Evolutionary conservation across 345 rosid species (phyloP), one percentile per base, ranked within the genome.

Genomic region (Sisymbrium altissimum): DNA sequence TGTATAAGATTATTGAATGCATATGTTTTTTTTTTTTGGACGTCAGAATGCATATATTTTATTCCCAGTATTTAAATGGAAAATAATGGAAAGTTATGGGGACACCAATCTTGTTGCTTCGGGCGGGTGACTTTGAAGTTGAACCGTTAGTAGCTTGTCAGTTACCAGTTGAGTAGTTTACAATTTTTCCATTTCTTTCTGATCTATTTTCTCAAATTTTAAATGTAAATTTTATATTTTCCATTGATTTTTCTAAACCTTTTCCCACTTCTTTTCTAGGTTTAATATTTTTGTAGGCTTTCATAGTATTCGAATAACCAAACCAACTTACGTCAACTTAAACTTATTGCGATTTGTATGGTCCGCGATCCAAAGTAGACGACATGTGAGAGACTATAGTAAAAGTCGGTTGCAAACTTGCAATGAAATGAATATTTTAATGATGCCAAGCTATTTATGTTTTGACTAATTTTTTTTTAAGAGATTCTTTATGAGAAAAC

Each of bases 131-230:
- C 59, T 65, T 73, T 45, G 15, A 64, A 64, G 39, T 55, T 30
- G 62, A 57, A 60, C 60, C 60, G 39, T 71, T 61, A 50, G 41
- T 64, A 64, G 41, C 49, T 57, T 74, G 49, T 44, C 45, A 46
- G 58, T 46, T 66, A 66, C 58, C 49, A 56, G 54, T 74, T 66
- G 78, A 48, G 78, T 74, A 66, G 15, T 66, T 74, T 66, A 36
- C 23, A 66, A 48, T 9, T 58, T 74, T 68, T 45, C 49, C 44
- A 57, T 48, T 71, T 60, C 68, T 45, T 56, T 43, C 21, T 9
- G 23, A 50, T 50, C 45, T 33, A 41, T 55, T 41, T 72, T 64
- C 62, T 48, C 40, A 30, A 18, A 11, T 46, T 35, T 19, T 8
- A 9, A 27, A 4, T 17, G 23, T 39, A 25, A 7, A 9, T 54